Evolutionary conservation across 2,329 filamentous ascomycete genomes (phyloP).

Genomic region (Gliomastix tumulicola): DNA sequence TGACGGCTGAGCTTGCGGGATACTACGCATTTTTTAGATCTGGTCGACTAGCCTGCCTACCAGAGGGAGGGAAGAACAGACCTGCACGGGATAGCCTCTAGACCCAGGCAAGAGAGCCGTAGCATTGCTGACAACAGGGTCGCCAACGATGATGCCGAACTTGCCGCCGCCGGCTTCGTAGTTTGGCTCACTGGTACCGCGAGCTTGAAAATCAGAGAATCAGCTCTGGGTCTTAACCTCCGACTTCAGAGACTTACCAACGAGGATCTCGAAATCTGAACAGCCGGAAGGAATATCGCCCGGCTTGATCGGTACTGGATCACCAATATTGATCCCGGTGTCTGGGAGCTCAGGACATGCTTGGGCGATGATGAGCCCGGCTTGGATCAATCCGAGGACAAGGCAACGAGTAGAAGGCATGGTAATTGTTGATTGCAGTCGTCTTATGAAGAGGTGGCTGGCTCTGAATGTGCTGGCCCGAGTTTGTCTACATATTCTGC

Average conservation of each 20-base stretch:
- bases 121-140: constrained; percentile 8
- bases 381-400: too few relatives aligned
- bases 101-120: constrained; percentile 4
- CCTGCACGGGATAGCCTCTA: constrained; percentile 9
- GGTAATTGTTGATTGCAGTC: too few relatives aligned
- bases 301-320: constrained; percentile 1
- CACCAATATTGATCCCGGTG: constrained; percentile 2
- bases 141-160: constrained; percentile 8
- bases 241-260: too few relatives aligned
- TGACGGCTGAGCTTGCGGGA: constrained; percentile 4
- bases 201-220: constrained; percentile 2
- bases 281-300: constrained; percentile 6
- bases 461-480: too few relatives aligned
- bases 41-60: too few relatives aligned
- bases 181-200: constrained; percentile 7
- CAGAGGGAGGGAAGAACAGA: neutral
- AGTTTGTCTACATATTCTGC: too few relatives aligned
- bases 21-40: constrained; percentile 3
- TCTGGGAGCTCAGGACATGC: neutral
- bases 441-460: too few relatives aligned
- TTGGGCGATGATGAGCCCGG: constrained; percentile 1
- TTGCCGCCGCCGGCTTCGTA: constrained; percentile 6
- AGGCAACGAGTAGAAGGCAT: too few relatives aligned
- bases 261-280: constrained; percentile 6
- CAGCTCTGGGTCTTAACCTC: too few relatives aligned